Base-by-base conservation (phyloP, 768 basidiomycete species). In the Collybiopsis confluens region DNA sequence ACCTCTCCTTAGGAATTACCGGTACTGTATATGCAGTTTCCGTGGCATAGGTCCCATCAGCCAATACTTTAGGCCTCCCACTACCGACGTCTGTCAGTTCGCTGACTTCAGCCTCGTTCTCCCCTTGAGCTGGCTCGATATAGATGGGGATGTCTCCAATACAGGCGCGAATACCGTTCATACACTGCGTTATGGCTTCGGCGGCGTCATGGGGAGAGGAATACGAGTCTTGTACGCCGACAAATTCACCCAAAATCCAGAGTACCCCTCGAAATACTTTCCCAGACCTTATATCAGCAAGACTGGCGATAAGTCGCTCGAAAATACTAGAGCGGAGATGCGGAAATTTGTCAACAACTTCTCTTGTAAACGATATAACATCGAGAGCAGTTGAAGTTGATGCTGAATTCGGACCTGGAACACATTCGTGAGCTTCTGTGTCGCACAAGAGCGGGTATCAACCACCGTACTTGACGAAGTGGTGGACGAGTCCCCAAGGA, bases 181-280 rank as follows among this genome's bases (percentile, higher is more conserved):
- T 84, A 1, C 85, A 79, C 42, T 69, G 75, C 55, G 84, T 77
- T 56, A 98, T 90, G 55, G 90, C 90, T 52, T 69, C 54, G 45
- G 78, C 70, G 4, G 74, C 70, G 58, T 86, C 82, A 41, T 7
- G 20, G 9, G 51, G 6, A n/a, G 37, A 33, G 16, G 37, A 4
- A 33, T 37, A 41, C 4, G 40, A 33, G 15, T 33, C 38, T 43
- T 30, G 20, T 30, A 41, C 23, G 21, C 51, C 51, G 36, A 90
- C 86, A 61, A 98, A 99, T 71, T 98, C 96, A 58, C 97, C 96
- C n/a, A 98, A 77, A 59, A 98, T 97, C 96, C 97, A 98, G 45
- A 98, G 79, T 16, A 98, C 81, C 6, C 96, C 97, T 4, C 94
- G 86, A 78, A 90, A 98, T 21, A 98, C 95, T 69, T 98, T 98